Evolutionary conservation across 768 basidiomycete species (phyloP), one percentile per base, ranked within the genome.

Genomic region (Leccinellum rugosiceps): DNA sequence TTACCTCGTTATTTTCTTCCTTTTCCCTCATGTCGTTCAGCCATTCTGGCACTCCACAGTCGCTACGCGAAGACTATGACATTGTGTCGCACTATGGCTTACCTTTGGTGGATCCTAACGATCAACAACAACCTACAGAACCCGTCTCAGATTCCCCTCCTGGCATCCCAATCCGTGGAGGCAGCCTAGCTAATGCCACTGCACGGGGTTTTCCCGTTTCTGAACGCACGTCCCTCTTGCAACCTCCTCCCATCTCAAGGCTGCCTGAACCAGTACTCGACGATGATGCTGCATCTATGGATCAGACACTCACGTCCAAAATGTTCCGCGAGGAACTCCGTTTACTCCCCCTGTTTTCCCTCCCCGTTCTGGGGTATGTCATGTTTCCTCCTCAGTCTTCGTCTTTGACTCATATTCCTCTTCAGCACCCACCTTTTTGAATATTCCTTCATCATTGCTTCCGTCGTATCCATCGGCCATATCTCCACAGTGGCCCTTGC

Each of bases 391-490:
- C 41, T 31, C 9, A 8, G 14, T 30, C 1, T n/a, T 60, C 46
- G 21, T 10, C 4, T 59, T 61, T 25, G 60, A 21, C 5, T 17
- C 15, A 7, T 19, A 31, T 41, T 50, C 48, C 45, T 13, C 23
- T 28, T 38, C 38, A 92, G 91, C 6, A 87, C 91, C 3, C 88
- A 91, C 60, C 51, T 92, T 19, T 78, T 92, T 19, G 95, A 98
- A 68, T 95, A 90, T 70, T 90, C 88, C 9, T 83, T 98, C 32
- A 82, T 92, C 47, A 78, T 96, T 38, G 86, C 86, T 3, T 87
- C 92, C 11, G 91, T 96, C 50, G 72, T 98, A 34, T 87, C 87
- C 11, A 89, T 96, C 23, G 96, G 96, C 0, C 96, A 98, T 71
- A 74, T 98, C 11, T 94, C 92, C 1, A 96, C 94, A 0, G 84